These are phyloP conservation scores for Nannizziopsis arthrosporioides DNA, from an alignment of 2,329 filamentous ascomycete species.

Conservation along the genomic window DNA sequence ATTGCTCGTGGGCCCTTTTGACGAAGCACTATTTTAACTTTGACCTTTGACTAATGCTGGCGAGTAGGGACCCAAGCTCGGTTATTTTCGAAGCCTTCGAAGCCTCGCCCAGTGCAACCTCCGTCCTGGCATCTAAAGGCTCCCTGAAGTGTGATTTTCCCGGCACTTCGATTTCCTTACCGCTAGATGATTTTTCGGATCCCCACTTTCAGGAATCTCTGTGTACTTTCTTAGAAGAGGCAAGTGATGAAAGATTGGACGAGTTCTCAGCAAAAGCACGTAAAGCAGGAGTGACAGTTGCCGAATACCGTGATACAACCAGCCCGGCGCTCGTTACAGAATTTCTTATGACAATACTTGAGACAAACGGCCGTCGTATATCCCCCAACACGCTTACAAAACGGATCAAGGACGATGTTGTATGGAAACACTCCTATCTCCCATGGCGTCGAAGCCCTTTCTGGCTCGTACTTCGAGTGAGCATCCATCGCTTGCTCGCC, in stretches of 20 bases:
- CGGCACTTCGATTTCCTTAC: slow-evolving; percentile 28
- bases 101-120: slow-evolving; percentile 31
- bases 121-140: slow-evolving; percentile 29
- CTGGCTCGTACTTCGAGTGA: slow-evolving; percentile 46
- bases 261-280: slow-evolving; percentile 26
- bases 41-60: neutral
- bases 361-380: slow-evolving; percentile 27
- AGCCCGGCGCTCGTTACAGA: slow-evolving; percentile 44
- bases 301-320: slow-evolving; percentile 40
- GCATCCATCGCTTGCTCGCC: slow-evolving; percentile 39
- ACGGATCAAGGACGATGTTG: slow-evolving; percentile 40
- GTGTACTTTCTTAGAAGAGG: slow-evolving; percentile 24
- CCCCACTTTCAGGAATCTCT: slow-evolving; percentile 21
- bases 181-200: slow-evolving; percentile 17
- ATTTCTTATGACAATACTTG: slow-evolving; percentile 34
- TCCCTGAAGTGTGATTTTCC: slow-evolving; percentile 38
- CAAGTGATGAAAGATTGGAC: slow-evolving; percentile 27
- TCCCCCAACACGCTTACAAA: slow-evolving; percentile 16
- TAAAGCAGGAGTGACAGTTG: slow-evolving; percentile 30
- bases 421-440: slow-evolving; percentile 27
- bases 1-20: too few species aligned
- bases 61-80: slow-evolving; percentile 21
- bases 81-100: slow-evolving; percentile 37
- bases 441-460: slow-evolving; percentile 44
- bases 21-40: neutral